Percentiles rank a stretch among this genome's conserved stretches.
Evolutionary conservation across 306 rosid species (phyloP).

Genomic region (Calophaca sinica): DNA sequence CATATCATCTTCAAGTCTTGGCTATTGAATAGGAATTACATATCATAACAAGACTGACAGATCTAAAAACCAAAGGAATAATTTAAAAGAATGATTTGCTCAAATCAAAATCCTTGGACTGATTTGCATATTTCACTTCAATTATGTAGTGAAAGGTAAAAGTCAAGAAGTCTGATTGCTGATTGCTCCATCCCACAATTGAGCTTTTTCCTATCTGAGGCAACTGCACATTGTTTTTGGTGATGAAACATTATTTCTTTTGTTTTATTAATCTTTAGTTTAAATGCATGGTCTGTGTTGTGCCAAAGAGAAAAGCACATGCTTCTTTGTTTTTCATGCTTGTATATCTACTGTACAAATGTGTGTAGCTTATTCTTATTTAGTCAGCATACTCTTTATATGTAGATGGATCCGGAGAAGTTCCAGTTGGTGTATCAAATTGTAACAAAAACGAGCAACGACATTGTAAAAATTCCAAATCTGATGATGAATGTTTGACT

Average conservation of each 20-base stretch:
- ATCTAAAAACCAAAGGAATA: too few species aligned
- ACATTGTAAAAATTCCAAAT: constrained; percentile 39
- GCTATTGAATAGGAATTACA: too few species aligned
- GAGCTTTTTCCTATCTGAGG: constrained; percentile 3
- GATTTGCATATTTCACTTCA: constrained; percentile 4
- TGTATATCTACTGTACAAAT: not conserved
- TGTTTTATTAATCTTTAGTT: not conserved
- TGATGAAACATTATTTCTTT: not conserved
- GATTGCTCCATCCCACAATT: constrained; percentile 10
- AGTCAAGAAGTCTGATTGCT: not conserved
- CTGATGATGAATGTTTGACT: constrained; percentile 34
- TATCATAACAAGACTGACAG: too few species aligned
- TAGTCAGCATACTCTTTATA: constrained; percentile 31
- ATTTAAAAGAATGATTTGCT: too few species aligned
- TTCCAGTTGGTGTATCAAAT: constrained; percentile 54
- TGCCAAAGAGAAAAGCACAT: not conserved
- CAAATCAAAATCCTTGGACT: not conserved
- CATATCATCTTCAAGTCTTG: too few species aligned
- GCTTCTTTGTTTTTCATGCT: not conserved
- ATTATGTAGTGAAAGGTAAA: constrained; percentile 5
- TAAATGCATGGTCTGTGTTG: not conserved
- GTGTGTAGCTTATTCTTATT: constrained; percentile 42
- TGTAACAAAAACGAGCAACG: constrained; percentile 55
- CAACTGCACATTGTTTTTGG: not conserved
- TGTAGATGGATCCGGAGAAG: constrained; percentile 56